Percentiles rank a stretch among this genome's conserved stretches.
Conservation (phyloP, 345 rosid genomes). For the Hirschfeldia incana region DNA sequence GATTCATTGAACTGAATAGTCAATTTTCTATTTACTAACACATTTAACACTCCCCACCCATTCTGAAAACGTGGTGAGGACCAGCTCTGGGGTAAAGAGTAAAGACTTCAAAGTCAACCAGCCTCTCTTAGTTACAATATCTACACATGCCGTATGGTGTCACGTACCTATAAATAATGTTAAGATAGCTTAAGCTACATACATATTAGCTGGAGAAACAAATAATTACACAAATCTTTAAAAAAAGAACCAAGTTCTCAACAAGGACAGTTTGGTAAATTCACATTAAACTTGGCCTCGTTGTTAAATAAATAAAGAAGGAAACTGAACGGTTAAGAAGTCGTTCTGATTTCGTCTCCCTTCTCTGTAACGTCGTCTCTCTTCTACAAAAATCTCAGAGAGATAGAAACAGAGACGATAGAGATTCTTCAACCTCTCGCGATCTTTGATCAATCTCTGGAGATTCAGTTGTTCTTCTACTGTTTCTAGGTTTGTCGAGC, state of each 20-base stretch:
- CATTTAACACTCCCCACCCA: slow-evolving; percentile 13
- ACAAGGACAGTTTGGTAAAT: slow-evolving; percentile 16
- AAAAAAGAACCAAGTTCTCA: neutral
- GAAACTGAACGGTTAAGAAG: slow-evolving; percentile 36
- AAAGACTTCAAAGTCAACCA: slow-evolving; percentile 19
- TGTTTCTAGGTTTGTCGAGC: neutral
- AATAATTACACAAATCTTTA: neutral
- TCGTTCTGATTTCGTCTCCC: slow-evolving; percentile 40
- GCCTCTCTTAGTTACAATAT: neutral
- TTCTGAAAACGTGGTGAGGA: neutral
- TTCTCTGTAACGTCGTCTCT: slow-evolving; percentile 36
- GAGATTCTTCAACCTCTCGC: neutral
- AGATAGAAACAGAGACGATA: neutral
- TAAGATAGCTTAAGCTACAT: neutral
- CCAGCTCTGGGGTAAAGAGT: slow-evolving; percentile 3
- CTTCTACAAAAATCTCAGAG: neutral
- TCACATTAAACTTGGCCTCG: neutral
- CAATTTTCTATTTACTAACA: slow-evolving; percentile 8
- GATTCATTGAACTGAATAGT: neutral
- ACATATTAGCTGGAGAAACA: neutral
- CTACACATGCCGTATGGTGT: slow-evolving; percentile 1
- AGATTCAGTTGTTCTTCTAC: slow-evolving; percentile 6
- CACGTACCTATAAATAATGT: neutral
- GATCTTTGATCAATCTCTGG: neutral
- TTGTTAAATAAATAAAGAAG: neutral